These are phyloP conservation scores for Cymbidium sinense DNA, from an alignment of 106 monocot species.

Conservation along the genomic window DNA sequence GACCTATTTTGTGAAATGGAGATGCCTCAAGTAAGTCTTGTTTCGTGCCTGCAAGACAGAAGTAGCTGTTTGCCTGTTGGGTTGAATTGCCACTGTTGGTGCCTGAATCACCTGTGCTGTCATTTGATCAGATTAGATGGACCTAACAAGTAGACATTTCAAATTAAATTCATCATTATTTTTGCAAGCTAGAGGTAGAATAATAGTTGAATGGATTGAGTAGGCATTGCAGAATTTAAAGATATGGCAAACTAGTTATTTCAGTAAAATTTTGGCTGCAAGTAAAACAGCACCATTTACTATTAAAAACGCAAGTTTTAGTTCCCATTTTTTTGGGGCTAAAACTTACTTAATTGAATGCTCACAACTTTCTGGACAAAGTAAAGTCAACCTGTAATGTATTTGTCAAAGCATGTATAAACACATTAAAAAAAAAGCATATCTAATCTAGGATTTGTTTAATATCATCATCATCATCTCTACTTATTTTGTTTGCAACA, in stretches of 20 bases:
- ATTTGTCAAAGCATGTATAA: too few relatives aligned
- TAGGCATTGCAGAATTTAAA: neutral
- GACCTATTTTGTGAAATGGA: constrained; percentile 55
- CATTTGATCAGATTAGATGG: neutral
- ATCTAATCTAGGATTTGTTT: too few relatives aligned
- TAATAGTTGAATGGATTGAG: neutral
- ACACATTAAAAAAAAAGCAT: too few relatives aligned
- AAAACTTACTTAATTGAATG: neutral
- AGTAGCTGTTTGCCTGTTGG: constrained; percentile 42
- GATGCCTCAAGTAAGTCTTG: constrained; percentile 59
- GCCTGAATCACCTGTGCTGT: constrained; percentile 11
- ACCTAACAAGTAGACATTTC: neutral
- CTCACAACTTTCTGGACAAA: neutral
- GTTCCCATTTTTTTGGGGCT: neutral
- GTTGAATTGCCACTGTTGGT: constrained; percentile 12
- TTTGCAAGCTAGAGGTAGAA: neutral
- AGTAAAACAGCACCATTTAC: neutral
- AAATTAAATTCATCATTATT: neutral
- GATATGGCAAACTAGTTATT: neutral
- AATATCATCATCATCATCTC: too few relatives aligned
- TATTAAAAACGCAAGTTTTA: neutral
- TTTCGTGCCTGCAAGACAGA: constrained; percentile 59
- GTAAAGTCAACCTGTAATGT: too few relatives aligned
- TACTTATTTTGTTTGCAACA: too few relatives aligned
- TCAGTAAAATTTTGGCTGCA: neutral